phyloP scores from a whole-genome alignment of 768 basidiomycete genomes.

The Lentinula sp. region DNA sequence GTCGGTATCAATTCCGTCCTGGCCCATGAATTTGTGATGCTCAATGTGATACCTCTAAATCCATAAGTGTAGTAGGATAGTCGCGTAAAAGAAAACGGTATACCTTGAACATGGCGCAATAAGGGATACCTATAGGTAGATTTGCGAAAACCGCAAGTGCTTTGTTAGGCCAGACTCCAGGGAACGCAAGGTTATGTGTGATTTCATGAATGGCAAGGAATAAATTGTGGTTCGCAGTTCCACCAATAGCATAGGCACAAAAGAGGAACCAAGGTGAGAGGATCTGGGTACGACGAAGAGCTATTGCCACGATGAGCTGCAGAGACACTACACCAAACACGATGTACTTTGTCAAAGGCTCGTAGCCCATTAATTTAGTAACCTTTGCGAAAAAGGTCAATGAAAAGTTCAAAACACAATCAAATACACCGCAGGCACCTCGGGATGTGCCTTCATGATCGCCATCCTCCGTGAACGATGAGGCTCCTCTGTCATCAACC shows the following conservation, averaged over 20 bases:
- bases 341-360: conserved; percentile 86
- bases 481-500: conserved; percentile 98
- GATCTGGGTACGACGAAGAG: conserved; percentile 63
- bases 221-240: conserved; percentile 95
- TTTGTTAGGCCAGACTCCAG: conserved; percentile 77
- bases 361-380: conserved; percentile 93
- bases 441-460: conserved; percentile 92
- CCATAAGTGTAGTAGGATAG: neutral
- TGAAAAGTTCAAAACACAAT: neutral
- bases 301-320: conserved; percentile 61
- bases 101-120: conserved; percentile 93
- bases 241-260: conserved; percentile 81
- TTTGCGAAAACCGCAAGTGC: conserved; percentile 87
- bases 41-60: conserved; percentile 85
- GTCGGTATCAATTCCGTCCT: conserved; percentile 96
- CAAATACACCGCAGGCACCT: conserved; percentile 40
- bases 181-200: conserved; percentile 95
- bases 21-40: conserved; percentile 93
- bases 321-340: conserved; percentile 77
- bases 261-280: conserved; percentile 68
- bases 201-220: conserved; percentile 99
- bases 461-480: conserved; percentile 82
- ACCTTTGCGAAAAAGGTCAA: conserved; percentile 43
- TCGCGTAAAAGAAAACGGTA: conserved; percentile 6
- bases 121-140: conserved; percentile 90